phyloP scores from a whole-genome alignment of 306 rosid species.

The Rubus idaeus region DNA sequence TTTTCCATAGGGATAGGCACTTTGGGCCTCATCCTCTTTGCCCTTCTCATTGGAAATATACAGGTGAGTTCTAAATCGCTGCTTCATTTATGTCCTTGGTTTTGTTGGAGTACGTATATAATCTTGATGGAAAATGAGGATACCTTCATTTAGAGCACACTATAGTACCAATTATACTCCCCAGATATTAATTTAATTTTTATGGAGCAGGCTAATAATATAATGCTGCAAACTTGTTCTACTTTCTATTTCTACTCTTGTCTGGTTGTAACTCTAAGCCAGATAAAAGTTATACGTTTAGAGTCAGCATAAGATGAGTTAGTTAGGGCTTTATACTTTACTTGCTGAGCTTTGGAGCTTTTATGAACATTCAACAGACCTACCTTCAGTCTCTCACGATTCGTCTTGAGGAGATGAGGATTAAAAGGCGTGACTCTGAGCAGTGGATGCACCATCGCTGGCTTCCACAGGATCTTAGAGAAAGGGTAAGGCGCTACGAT shows the following conservation, averaged over 20 bases:
- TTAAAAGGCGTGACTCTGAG: conserved; percentile 56
- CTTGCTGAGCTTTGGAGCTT: background rate
- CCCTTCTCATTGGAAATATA: conserved; percentile 90
- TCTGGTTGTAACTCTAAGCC: background rate
- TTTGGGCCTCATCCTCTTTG: conserved; percentile 72
- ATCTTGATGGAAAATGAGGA: background rate
- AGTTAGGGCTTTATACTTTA: too few species aligned
- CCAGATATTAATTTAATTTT: background rate
- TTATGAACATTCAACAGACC: conserved; percentile 37
- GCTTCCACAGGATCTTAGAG: conserved; percentile 57
- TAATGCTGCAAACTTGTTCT: background rate
- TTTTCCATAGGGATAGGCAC: conserved; percentile 77
- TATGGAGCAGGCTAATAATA: background rate
- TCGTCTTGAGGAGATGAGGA: conserved; percentile 61
- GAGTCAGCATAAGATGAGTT: too few species aligned
- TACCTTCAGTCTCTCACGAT: conserved; percentile 56
- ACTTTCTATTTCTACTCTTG: background rate
- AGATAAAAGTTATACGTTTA: background rate
- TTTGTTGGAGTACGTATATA: background rate
- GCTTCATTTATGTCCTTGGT: background rate
- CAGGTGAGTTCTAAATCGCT: conserved; percentile 47
- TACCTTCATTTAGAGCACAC: too few species aligned
- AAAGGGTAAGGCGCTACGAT: conserved; percentile 51
- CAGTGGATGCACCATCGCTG: conserved; percentile 68
- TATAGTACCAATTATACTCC: background rate